Conservation (phyloP, 148 eudicot species). For the Linanthus parryae region DNA sequence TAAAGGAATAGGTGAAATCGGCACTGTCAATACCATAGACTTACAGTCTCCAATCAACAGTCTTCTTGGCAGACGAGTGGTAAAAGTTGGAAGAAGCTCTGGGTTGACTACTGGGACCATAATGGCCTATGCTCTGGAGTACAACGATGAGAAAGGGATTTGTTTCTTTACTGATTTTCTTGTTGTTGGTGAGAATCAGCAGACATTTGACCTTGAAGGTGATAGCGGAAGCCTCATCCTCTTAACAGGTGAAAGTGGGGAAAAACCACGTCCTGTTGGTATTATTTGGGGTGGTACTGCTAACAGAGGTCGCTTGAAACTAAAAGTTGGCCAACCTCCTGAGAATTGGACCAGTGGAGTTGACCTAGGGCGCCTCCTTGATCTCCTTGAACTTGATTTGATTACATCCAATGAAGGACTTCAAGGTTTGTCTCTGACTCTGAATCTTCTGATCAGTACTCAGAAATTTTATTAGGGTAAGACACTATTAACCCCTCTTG, state of each 20-base stretch:
- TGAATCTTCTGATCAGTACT: conserved; percentile 1
- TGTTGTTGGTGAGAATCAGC: conserved; percentile 61
- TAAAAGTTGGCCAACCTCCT: conserved; percentile 54
- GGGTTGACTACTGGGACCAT: conserved; percentile 63
- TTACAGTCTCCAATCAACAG: conserved; percentile 51
- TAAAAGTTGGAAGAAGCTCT: conserved; percentile 76
- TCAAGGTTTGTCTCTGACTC: conserved; percentile 40
- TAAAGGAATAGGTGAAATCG: conserved; percentile 57
- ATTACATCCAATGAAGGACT: conserved; percentile 44
- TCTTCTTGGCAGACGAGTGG: conserved; percentile 50
- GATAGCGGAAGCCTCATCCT: conserved; percentile 76
- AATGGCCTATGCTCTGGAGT: conserved; percentile 68
- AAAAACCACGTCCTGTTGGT: conserved; percentile 55
- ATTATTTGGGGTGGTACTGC: conserved; percentile 82
- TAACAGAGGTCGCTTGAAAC: conserved; percentile 54
- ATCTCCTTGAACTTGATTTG: conserved; percentile 65
- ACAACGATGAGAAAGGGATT: conserved; percentile 63
- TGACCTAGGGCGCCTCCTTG: conserved; percentile 73
- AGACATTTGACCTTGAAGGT: conserved; percentile 67
- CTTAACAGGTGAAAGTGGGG: conserved; percentile 40
- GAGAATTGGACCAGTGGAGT: conserved; percentile 74
- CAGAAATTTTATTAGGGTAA: no score
- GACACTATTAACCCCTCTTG: no score
- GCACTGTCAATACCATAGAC: conserved; percentile 47
- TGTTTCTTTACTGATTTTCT: conserved; percentile 65